These are phyloP conservation scores for Ocimum tenuiflorum DNA, from an alignment of 257 asterid species.

Conservation along the genomic window DNA sequence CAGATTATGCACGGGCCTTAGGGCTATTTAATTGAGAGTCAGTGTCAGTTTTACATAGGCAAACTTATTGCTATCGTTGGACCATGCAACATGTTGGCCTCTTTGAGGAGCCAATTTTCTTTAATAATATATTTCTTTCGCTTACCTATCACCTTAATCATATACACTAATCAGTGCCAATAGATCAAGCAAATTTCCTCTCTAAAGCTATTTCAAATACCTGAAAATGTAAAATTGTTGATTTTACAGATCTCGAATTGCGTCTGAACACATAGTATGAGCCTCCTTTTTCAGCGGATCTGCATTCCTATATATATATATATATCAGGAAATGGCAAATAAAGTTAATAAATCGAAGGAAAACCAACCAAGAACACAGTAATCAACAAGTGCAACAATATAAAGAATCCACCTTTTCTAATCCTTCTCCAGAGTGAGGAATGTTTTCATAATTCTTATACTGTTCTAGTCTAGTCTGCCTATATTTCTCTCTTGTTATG, in stretches of 20 bases:
- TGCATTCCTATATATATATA: conserved; percentile 58
- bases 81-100: no score
- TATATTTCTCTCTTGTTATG: conserved; percentile 70
- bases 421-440: conserved; percentile 57
- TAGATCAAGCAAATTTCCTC: background rate
- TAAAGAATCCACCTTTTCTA: conserved; percentile 49
- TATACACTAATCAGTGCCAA: background rate
- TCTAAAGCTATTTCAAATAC: conserved; percentile 27
- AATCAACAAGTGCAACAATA: background rate
- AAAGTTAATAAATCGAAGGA: background rate
- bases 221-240: conserved; percentile 93
- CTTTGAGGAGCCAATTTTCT: no score
- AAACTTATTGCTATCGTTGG: no score
- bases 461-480: conserved; percentile 73
- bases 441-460: conserved; percentile 80
- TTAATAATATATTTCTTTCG: no score
- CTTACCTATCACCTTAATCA: no score
- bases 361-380: background rate
- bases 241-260: conserved; percentile 81
- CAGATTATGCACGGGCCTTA: no score
- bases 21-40: no score
- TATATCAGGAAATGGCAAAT: background rate
- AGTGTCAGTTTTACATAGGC: no score
- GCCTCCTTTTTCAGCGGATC: conserved; percentile 49
- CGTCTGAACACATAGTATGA: conserved; percentile 60